phyloP scores from a whole-genome alignment of 805 yeast species.

The Candida palmyrensis region DNA sequence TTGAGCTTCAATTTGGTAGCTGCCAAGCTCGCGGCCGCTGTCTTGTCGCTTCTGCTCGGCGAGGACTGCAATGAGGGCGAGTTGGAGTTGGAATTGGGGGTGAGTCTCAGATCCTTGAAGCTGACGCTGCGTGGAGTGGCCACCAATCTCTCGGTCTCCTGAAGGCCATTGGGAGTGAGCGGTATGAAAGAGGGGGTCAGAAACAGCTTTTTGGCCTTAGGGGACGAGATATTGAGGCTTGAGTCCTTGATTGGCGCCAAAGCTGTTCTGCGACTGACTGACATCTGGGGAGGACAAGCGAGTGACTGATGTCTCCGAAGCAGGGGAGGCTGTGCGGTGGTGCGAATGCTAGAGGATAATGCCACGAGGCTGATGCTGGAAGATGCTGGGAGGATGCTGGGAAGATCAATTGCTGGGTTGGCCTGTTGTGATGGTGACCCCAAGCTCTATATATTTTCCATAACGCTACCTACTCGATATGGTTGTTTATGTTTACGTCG shows the following conservation, averaged over 20 bases:
- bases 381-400: too few species aligned
- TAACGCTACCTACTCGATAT: too few species aligned
- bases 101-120: constrained; percentile 6
- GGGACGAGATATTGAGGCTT: constrained; percentile 20
- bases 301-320: too few species aligned
- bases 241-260: constrained; percentile 33
- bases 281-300: too few species aligned
- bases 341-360: too few species aligned
- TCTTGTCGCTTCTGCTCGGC: constrained; percentile 9
- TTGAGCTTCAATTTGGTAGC: constrained; percentile 40
- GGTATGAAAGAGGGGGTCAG: not conserved
- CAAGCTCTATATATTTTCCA: too few species aligned
- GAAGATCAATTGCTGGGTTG: too few species aligned
- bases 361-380: too few species aligned
- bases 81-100: constrained; percentile 5
- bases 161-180: constrained; percentile 1
- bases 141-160: not conserved
- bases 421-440: too few species aligned
- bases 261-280: constrained; percentile 26
- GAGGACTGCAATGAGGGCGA: constrained; percentile 5
- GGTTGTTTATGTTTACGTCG: constrained; percentile 1
- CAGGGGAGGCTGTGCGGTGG: too few species aligned
- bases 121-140: not conserved
- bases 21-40: constrained; percentile 33
- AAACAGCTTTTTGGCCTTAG: constrained; percentile 5